Evolutionary conservation across 164 flowering plant genomes (phyloP).

Genomic region (Cinnamomum chago): DNA sequence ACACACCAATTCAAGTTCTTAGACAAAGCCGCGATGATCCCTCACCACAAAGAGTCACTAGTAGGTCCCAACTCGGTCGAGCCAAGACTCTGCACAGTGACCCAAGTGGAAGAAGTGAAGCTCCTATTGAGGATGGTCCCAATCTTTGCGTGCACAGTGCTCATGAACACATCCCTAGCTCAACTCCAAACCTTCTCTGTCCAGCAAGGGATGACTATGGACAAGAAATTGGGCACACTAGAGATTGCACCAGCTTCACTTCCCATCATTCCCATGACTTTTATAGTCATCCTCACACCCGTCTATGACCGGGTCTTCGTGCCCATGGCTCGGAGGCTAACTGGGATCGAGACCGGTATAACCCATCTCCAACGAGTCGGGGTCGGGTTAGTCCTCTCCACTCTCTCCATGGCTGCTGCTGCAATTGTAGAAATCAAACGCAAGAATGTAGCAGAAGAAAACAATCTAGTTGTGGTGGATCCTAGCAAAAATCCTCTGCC

Average conservation of each 20-base stretch:
- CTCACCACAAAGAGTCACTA: not conserved
- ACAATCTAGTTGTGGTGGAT: conserved; percentile 39
- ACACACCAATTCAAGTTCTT: conserved; percentile 15
- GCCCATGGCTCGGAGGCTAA: conserved; percentile 26
- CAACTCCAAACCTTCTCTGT: conserved; percentile 56
- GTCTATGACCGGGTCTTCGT: conserved; percentile 36
- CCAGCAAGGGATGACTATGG: conserved; percentile 51
- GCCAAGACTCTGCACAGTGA: conserved; percentile 44
- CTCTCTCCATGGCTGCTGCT: conserved; percentile 42
- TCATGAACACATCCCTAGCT: conserved; percentile 51
- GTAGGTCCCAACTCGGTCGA: conserved; percentile 13
- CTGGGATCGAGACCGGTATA: conserved; percentile 29
- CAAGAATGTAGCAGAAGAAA: conserved; percentile 28
- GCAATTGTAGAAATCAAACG: conserved; percentile 41
- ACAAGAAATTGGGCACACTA: conserved; percentile 33
- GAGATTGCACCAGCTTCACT: conserved; percentile 46
- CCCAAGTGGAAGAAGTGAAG: conserved; percentile 52
- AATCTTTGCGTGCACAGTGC: conserved; percentile 39
- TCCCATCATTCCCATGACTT: conserved; percentile 35
- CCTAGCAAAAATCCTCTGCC: conserved; percentile 39
- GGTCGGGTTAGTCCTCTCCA: conserved; percentile 36
- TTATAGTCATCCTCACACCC: conserved; percentile 36
- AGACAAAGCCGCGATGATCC: conserved; percentile 11
- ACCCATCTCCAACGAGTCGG: conserved; percentile 51
- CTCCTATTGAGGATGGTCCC: conserved; percentile 37